phyloP scores from a whole-genome alignment of 306 rosid genomes.

The Trifolium repens region DNA sequence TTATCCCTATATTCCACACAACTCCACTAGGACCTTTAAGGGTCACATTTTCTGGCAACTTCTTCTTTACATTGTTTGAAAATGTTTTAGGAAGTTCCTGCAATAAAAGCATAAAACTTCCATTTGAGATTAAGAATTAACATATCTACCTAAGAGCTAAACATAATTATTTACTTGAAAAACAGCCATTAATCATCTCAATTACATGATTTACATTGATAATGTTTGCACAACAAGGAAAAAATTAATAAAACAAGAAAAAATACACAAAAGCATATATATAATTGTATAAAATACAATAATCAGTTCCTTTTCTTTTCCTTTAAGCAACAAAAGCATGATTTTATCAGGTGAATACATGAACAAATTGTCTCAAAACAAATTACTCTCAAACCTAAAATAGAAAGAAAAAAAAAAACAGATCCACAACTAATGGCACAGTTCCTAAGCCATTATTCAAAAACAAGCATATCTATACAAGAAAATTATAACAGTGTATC shows the following conservation, averaged over 20 bases:
- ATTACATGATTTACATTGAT: not conserved
- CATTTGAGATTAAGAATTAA: conserved; percentile 1
- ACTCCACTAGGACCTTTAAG: conserved; percentile 72
- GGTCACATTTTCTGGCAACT: conserved; percentile 57
- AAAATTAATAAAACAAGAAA: not conserved
- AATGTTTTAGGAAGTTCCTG: conserved; percentile 72
- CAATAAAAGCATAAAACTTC: conserved; percentile 35
- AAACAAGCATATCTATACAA: not conserved
- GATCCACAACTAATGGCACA: not conserved
- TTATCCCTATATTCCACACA: conserved; percentile 59
- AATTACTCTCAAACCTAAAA: not conserved
- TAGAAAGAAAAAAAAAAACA: not conserved
- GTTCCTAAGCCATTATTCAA: conserved; percentile 7
- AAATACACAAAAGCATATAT: conserved; percentile 1
- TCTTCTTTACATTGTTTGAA: conserved; percentile 53
- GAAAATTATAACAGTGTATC: not conserved
- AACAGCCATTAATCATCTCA: not conserved
- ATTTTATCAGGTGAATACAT: conserved; percentile 12
- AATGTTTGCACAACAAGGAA: conserved; percentile 15
- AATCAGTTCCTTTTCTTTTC: not conserved
- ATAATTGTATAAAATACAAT: not conserved
- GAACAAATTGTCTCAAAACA: not conserved
- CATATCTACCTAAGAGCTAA: not conserved
- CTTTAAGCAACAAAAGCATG: not conserved
- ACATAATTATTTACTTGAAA: conserved; percentile 4